Evolutionary conservation across 2,329 filamentous ascomycete genomes (phyloP).

Genomic region (Cladosporium sp.): DNA sequence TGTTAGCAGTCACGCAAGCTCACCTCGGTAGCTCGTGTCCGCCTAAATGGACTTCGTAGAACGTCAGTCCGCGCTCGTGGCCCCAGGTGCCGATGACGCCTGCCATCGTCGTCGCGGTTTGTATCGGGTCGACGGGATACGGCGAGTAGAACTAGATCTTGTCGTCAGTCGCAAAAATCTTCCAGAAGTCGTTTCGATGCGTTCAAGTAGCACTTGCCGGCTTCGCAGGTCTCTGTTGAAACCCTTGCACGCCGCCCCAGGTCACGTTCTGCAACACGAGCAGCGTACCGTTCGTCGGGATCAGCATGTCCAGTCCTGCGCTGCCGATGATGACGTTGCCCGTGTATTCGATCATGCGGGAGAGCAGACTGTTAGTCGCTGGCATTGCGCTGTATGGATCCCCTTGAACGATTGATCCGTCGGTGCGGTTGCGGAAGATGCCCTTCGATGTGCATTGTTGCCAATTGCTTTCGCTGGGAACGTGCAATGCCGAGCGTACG

Average conservation of each 20-base stretch:
- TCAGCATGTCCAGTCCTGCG: slow-evolving; percentile 51
- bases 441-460: slow-evolving; percentile 1
- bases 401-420: slow-evolving; percentile 16
- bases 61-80: slow-evolving; percentile 47
- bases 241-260: slow-evolving; percentile 51
- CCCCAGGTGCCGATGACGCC: slow-evolving; percentile 46
- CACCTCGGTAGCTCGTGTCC: slow-evolving; percentile 45
- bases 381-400: slow-evolving; percentile 42
- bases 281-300: slow-evolving; percentile 53
- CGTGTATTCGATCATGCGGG: slow-evolving; percentile 52
- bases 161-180: slow-evolving; percentile 1
- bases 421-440: slow-evolving; percentile 28
- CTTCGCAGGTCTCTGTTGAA: slow-evolving; percentile 44
- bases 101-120: slow-evolving; percentile 40
- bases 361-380: slow-evolving; percentile 41
- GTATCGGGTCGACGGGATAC: slow-evolving; percentile 44
- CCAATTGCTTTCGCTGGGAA: slow-evolving; percentile 14
- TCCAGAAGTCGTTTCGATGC: too few relatives aligned
- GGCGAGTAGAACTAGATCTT: slow-evolving; percentile 43
- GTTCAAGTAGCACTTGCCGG: slow-evolving; percentile 13
- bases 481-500: slow-evolving; percentile 19
- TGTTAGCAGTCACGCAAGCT: not conserved
- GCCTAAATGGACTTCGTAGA: slow-evolving; percentile 43
- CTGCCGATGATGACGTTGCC: slow-evolving; percentile 54
- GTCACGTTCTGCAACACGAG: slow-evolving; percentile 56